Evolutionary conservation across 2,329 filamentous ascomycete genomes (phyloP), one percentile per base, ranked within the genome.

Genomic region (Hymenotorrendiella dingleyae): DNA sequence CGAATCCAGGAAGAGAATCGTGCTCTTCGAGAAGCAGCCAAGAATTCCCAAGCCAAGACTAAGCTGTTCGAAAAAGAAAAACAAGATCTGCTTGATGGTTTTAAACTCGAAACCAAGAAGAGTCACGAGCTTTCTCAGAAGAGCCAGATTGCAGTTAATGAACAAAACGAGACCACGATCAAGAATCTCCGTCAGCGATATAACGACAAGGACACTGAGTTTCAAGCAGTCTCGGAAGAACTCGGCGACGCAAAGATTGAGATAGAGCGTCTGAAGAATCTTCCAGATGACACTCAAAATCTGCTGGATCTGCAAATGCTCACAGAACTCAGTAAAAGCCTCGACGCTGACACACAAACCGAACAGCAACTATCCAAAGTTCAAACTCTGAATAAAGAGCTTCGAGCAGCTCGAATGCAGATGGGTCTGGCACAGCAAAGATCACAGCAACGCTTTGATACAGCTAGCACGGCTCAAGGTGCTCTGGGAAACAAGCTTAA

Each of bases 31-130:
- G 21, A 28, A 39, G n/a, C 46, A 49, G 35, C 17, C 49, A 2
- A 20, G 14, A 20, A 32, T 23, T 26, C 38, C 44, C 12, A 41
- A 53, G n/a, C 36, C 43, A n/a, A 53, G 14, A 48, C 64, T 27
- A 49, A 55, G 16, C 47, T 43, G 9, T 43, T 62, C 14, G 47
- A 58, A 16, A 46, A 55, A 23, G 53, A 57, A 6, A 48, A 57
- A 8, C 54, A 62, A 24, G 54, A 55, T 8, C 48, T 40, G 23
- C 16, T 45, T 3, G 42, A 34, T 17, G 26, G 20, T 8, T 42
- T 47, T 11, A 54, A 59, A 26, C 42, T 53, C 6, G 45, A 59
- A 11, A 48, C 52, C 9, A 27, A 36, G 30, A 35, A 40, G 26
- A 36, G 47, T 17, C 17, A 22, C 4, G 46, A 54, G 17, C 32